Percentiles rank a stretch among this genome's conserved stretches.
Conservation (phyloP, 768 basidiomycete species). For the Boletus tomentosulus region DNA sequence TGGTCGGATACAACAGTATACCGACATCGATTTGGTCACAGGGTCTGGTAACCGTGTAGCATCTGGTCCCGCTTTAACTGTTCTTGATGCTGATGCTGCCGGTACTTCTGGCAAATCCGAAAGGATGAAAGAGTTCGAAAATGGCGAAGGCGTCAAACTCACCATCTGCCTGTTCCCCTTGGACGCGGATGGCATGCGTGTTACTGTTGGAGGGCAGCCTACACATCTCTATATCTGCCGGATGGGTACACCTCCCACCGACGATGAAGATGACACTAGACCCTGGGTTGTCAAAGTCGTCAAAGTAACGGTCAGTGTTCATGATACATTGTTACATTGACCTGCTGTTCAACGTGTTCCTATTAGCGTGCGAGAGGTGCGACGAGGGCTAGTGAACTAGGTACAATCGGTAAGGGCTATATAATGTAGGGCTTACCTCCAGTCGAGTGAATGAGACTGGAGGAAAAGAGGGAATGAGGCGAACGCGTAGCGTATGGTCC, state of each 20-base stretch:
- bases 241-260: constrained; percentile 31
- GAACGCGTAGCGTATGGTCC: too few relatives aligned
- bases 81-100: constrained; percentile 77
- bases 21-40: constrained; percentile 64
- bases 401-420: too few relatives aligned
- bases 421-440: too few relatives aligned
- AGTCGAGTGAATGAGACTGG: too few relatives aligned
- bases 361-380: too few relatives aligned
- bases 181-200: constrained; percentile 50
- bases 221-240: constrained; percentile 86
- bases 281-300: constrained; percentile 95
- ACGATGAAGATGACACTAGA: constrained; percentile 51
- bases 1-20: too few relatives aligned
- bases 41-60: constrained; percentile 44
- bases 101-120: constrained; percentile 30
- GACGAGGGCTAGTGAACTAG: too few relatives aligned
- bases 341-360: too few relatives aligned
- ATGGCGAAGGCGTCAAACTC: constrained; percentile 73
- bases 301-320: constrained; percentile 60
- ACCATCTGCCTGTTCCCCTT: constrained; percentile 78
- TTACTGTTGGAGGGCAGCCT: constrained; percentile 64
- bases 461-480: too few relatives aligned
- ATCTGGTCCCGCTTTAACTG: constrained; percentile 75
- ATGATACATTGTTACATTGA: neutral
- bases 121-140: too few relatives aligned